Conservation (phyloP, 768 basidiomycete species). For the Rhodotorula toruloides region DNA sequence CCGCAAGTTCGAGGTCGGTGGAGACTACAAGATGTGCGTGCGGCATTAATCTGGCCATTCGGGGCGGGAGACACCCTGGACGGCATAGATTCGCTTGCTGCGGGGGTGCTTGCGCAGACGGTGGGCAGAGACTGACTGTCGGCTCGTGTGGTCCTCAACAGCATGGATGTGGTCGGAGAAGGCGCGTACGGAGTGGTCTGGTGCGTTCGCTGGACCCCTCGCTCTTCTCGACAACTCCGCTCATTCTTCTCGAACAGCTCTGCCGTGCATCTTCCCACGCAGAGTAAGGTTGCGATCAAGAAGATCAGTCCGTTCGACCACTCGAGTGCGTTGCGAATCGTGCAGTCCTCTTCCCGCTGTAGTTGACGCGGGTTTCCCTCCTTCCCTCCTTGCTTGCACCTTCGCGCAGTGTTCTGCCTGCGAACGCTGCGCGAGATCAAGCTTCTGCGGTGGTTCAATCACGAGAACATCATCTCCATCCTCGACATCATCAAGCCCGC, state of each 20-base stretch:
- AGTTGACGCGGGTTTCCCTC: too few species aligned
- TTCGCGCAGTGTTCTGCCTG: constrained; percentile 65
- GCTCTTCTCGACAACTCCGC: background rate
- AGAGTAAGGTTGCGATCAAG: constrained; percentile 93
- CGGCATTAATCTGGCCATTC: too few species aligned
- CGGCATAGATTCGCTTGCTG: background rate
- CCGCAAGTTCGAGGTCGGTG: constrained; percentile 43
- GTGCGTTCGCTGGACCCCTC: constrained; percentile 34
- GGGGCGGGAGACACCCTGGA: background rate
- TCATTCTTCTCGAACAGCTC: constrained; percentile 49
- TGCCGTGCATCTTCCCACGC: constrained; percentile 76
- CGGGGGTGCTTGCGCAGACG: background rate
- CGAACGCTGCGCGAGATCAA: constrained; percentile 85
- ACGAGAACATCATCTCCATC: constrained; percentile 74
- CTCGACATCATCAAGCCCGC: constrained; percentile 80
- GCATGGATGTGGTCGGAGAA: constrained; percentile 41
- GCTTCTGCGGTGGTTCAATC: constrained; percentile 52
- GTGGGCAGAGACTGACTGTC: background rate
- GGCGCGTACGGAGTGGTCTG: constrained; percentile 70
- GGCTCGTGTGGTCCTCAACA: background rate
- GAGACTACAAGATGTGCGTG: constrained; percentile 46
- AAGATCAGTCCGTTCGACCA: constrained; percentile 93
- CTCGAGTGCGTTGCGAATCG: constrained; percentile 51
- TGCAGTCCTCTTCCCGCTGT: background rate
- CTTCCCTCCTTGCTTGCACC: background rate